These are phyloP conservation scores for Achaetomiella virescens DNA, from an alignment of 495 filamentous ascomycete genomes.

Conservation along the genomic window DNA sequence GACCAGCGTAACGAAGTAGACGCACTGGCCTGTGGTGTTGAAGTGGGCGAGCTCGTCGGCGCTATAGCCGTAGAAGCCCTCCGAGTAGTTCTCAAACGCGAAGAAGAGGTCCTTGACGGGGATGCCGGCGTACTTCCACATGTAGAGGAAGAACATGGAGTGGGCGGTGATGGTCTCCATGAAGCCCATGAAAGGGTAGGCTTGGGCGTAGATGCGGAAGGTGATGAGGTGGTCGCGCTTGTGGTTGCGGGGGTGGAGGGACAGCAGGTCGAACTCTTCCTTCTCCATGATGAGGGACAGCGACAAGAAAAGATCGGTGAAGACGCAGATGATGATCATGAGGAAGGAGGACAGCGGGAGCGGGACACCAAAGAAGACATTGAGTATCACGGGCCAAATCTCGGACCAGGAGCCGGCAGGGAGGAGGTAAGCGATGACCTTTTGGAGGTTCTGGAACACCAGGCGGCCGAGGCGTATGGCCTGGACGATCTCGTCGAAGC, in stretches of 20 bases:
- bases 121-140: constrained; percentile 37
- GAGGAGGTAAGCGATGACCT: constrained; percentile 35
- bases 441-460: constrained; percentile 65
- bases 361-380: constrained; percentile 18
- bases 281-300: constrained; percentile 15
- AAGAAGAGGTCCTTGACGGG: constrained; percentile 41
- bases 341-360: constrained; percentile 17
- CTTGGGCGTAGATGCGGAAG: constrained; percentile 44
- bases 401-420: constrained; percentile 15
- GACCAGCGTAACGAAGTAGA: constrained; percentile 29
- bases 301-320: not conserved
- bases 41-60: constrained; percentile 33
- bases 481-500: constrained; percentile 74
- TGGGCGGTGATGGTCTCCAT: constrained; percentile 45
- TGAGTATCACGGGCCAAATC: constrained; percentile 18
- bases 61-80: constrained; percentile 45
- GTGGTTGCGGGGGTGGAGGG: constrained; percentile 23
- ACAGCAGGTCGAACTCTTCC: constrained; percentile 30
- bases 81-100: constrained; percentile 41
- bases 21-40: constrained; percentile 29
- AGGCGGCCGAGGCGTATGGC: constrained; percentile 57
- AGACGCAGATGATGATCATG: constrained; percentile 16
- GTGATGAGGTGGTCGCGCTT: constrained; percentile 39
- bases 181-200: constrained; percentile 47
- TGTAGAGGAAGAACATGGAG: constrained; percentile 49